phyloP scores from a whole-genome alignment of 129 eudicot species.

The Deinandra increscens region DNA sequence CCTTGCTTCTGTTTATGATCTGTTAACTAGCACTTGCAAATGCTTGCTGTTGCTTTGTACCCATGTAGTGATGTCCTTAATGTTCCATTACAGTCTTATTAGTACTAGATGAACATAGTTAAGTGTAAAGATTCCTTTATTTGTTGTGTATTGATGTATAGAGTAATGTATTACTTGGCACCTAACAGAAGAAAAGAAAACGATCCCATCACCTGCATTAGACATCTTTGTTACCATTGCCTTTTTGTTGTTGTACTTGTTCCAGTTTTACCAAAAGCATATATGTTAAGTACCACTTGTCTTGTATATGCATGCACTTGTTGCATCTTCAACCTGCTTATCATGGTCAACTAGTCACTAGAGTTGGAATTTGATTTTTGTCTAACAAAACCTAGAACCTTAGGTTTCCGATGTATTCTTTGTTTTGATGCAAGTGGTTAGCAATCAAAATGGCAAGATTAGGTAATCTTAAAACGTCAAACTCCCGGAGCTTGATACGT shows the following conservation, averaged over 20 bases:
- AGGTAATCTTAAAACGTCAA: too few species aligned
- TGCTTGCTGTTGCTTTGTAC: neutral
- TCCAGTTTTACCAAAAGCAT: neutral
- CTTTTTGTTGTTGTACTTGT: neutral
- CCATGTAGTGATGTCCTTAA: neutral
- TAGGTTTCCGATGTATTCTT: neutral
- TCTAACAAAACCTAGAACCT: neutral
- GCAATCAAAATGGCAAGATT: too few species aligned
- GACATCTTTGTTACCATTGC: neutral
- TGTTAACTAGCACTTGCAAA: constrained; percentile 5
- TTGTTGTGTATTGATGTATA: neutral
- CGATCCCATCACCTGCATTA: neutral
- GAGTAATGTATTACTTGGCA: constrained; percentile 3
- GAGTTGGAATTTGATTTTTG: neutral
- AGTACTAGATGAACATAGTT: neutral
- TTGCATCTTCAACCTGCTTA: constrained; percentile 5
- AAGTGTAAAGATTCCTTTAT: neutral
- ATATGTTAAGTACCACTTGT: neutral
- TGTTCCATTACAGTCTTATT: neutral
- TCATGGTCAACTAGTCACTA: neutral
- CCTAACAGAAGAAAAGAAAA: neutral
- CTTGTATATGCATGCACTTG: constrained; percentile 2
- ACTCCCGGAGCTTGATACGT: too few species aligned
- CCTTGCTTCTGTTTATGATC: constrained; percentile 3
- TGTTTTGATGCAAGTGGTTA: too few species aligned